Conservation (phyloP, 2,329 filamentous ascomycete genomes). For the Atkinsonella hypoxylon region DNA sequence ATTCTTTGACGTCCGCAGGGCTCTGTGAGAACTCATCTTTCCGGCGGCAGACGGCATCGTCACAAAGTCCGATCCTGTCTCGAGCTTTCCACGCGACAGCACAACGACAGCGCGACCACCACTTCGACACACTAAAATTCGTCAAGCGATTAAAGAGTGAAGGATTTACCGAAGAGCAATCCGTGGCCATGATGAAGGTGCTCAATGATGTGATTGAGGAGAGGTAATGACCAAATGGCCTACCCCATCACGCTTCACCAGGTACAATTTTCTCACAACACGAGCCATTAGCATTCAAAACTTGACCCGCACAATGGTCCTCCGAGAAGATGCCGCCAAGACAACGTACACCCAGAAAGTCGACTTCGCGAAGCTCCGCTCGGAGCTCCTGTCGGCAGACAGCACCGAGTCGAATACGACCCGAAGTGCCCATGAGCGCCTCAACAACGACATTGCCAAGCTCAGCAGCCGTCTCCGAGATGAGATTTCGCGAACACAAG, state of each 20-base stretch:
- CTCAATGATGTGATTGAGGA: conserved; percentile 95
- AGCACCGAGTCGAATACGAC: conserved; percentile 84
- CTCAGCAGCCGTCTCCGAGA: conserved; percentile 80
- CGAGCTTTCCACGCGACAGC: conserved; percentile 56
- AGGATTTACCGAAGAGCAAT: conserved; percentile 90
- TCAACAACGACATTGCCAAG: conserved; percentile 92
- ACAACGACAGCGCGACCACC: conserved; percentile 59
- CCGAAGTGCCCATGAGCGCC: conserved; percentile 76
- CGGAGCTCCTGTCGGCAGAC: conserved; percentile 84
- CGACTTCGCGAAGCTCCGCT: conserved; percentile 93
- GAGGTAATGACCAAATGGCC: conserved; percentile 37
- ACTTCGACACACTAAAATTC: conserved; percentile 97
- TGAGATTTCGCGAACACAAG: conserved; percentile 89
- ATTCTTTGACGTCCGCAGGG: background rate
- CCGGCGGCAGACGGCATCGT: conserved; percentile 2
- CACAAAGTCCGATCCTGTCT: conserved; percentile 14
- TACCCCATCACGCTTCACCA: background rate
- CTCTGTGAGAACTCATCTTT: background rate
- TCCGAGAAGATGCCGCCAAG: conserved; percentile 83
- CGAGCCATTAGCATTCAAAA: conserved; percentile 65
- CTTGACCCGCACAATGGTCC: conserved; percentile 92
- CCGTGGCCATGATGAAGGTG: conserved; percentile 97
- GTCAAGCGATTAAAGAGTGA: conserved; percentile 82
- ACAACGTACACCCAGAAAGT: conserved; percentile 80
- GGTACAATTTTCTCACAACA: too few relatives aligned